Base-by-base conservation (phyloP, 768 basidiomycete species). In the Mycena floridula region DNA sequence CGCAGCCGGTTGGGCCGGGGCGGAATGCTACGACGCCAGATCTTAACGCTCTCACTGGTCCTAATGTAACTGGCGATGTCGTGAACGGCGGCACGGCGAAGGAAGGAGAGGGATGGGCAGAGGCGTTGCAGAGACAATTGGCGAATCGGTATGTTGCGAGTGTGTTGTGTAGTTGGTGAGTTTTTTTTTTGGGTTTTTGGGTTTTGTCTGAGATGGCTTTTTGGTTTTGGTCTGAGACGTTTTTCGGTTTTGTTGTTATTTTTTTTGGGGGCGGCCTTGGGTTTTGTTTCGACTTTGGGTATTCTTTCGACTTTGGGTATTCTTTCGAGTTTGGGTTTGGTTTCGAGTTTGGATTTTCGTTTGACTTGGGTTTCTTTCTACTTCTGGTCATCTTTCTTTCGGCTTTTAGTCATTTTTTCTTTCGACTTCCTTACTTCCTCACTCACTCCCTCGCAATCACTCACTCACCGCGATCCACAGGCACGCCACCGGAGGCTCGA, bases 401-500 rank as follows among this genome's bases (percentile, higher is more conserved):
- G n/a, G n/a, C n/a, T n/a, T n/a, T n/a, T n/a, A n/a, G n/a, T n/a
- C n/a, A n/a, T n/a, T n/a, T n/a, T n/a, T n/a, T n/a, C n/a, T n/a
- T n/a, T n/a, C n/a, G n/a, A n/a, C n/a, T n/a, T n/a, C n/a, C n/a
- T n/a, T n/a, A n/a, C n/a, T n/a, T n/a, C n/a, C n/a, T n/a, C n/a
- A n/a, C n/a, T n/a, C n/a, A n/a, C n/a, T n/a, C n/a, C n/a, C n/a
- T n/a, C n/a, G n/a, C n/a, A n/a, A n/a, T n/a, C n/a, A n/a, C n/a
- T n/a, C n/a, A n/a, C n/a, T n/a, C n/a, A n/a, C n/a, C n/a, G n/a
- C n/a, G n/a, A n/a, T n/a, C n/a, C n/a, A n/a, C n/a, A 88, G 87
- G 88, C 77, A 82, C 52, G 82, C 88, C 11, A 96, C 92, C 0
- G 94, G 94, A 25, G 94, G 94, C 5, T 81, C 81, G 3, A 86